Percentiles rank a stretch among this genome's conserved stretches.
phyloP scores from a whole-genome alignment of 164 flowering plant species.

The Vitis cinerea region DNA sequence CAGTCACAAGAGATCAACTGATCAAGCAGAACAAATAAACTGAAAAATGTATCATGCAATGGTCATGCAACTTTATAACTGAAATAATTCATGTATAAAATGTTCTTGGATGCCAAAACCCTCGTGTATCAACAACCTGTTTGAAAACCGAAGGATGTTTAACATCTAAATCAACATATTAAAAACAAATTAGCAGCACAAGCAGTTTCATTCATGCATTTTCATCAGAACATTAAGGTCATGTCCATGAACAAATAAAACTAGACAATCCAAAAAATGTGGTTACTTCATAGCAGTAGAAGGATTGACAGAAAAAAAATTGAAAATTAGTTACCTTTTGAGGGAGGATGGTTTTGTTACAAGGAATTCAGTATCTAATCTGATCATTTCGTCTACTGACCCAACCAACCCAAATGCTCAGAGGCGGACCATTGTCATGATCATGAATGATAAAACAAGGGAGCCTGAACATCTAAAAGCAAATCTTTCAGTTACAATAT shows the following conservation, averaged over 20 bases:
- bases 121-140: not conserved
- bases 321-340: conserved; percentile 5
- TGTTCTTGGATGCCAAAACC: too few species aligned
- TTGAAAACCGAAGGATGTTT: not conserved
- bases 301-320: not conserved
- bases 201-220: not conserved
- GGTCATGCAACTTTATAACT: not conserved
- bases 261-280: conserved; percentile 1
- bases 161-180: not conserved
- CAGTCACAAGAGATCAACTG: not conserved
- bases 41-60: not conserved
- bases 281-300: not conserved
- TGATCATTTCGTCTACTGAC: conserved; percentile 5
- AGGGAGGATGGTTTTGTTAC: conserved; percentile 19
- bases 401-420: conserved; percentile 23
- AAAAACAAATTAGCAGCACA: not conserved
- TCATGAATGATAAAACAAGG: conserved; percentile 13
- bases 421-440: not conserved
- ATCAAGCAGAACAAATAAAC: not conserved
- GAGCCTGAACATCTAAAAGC: conserved; percentile 28
- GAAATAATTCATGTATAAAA: not conserved
- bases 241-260: not conserved
- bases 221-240: not conserved
- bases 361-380: conserved; percentile 4
- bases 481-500: conserved; percentile 31